Percentiles rank a stretch among this genome's conserved stretches.
Conservation (phyloP, 2,329 filamentous ascomycete species). For the Ophiostoma piceae region DNA sequence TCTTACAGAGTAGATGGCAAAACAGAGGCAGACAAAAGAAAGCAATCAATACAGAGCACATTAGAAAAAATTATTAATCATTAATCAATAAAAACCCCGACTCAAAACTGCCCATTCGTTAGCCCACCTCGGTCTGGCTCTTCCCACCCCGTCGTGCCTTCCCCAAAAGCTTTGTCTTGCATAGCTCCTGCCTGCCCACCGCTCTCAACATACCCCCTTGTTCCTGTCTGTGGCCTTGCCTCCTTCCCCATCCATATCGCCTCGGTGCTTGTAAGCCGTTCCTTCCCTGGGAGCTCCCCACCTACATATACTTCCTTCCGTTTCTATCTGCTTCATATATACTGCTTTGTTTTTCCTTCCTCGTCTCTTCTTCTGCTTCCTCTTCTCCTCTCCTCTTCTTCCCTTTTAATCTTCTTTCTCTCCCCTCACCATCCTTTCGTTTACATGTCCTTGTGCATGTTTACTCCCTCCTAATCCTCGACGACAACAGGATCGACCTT, state of each 20-base stretch:
- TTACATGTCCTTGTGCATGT: constrained; percentile 17
- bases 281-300: constrained; percentile 8
- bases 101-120: constrained; percentile 19
- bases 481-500: constrained; percentile 6
- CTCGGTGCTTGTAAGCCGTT: constrained; percentile 13
- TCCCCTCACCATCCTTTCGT: neutral
- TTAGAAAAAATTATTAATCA: neutral
- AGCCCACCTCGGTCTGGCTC: constrained; percentile 21
- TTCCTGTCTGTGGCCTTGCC: constrained; percentile 10
- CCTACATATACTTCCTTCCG: constrained; percentile 5
- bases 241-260: constrained; percentile 23
- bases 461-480: constrained; percentile 16
- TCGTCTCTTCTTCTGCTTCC: neutral
- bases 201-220: constrained; percentile 18
- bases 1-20: neutral
- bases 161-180: constrained; percentile 20
- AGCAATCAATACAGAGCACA: neutral
- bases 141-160: constrained; percentile 16
- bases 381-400: neutral
- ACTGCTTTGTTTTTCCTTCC: constrained; percentile 5
- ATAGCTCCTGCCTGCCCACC: constrained; percentile 20
- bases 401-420: neutral
- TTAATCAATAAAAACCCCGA: neutral
- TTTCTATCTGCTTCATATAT: constrained; percentile 12
- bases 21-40: neutral